phyloP scores from a whole-genome alignment of 768 basidiomycete genomes.

The Hygrophoropsis aurantiaca region DNA sequence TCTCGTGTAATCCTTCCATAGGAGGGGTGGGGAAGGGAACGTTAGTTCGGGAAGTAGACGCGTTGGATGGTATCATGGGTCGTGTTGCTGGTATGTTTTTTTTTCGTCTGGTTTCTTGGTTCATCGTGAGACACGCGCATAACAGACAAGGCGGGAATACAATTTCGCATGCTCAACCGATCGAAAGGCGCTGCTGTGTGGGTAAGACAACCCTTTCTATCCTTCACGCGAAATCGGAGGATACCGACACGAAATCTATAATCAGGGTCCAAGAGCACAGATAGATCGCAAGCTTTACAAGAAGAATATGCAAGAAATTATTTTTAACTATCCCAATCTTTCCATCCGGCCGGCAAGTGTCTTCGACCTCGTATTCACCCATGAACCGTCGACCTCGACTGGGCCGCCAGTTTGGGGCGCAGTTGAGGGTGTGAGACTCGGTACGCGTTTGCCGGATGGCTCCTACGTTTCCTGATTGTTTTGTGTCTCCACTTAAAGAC shows the following conservation, averaged over 20 bases:
- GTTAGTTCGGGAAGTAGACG: conserved; percentile 88
- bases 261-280: conserved; percentile 86
- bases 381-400: conserved; percentile 22
- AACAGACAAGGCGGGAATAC: conserved; percentile 83
- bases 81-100: conserved; percentile 66
- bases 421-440: conserved; percentile 66
- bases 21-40: conserved; percentile 93
- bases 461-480: too few relatives aligned
- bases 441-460: conserved; percentile 37
- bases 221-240: too few relatives aligned
- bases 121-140: background rate
- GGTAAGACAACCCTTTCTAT: conserved; percentile 43
- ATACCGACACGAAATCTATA: background rate
- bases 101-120: background rate
- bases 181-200: conserved; percentile 90
- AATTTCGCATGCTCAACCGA: conserved; percentile 82
- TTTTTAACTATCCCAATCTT: conserved; percentile 68
- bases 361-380: conserved; percentile 73
- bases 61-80: conserved; percentile 86
- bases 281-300: conserved; percentile 87
- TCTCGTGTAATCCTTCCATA: conserved; percentile 92
- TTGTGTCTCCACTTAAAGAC: conserved; percentile 41
- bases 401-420: conserved; percentile 45
- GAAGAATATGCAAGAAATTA: conserved; percentile 69
- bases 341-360: conserved; percentile 72